Percentiles rank a stretch among this genome's conserved stretches.
Evolutionary conservation across 2,329 filamentous ascomycete species (phyloP).

Genomic region (Nothomitra cinnamomea): DNA sequence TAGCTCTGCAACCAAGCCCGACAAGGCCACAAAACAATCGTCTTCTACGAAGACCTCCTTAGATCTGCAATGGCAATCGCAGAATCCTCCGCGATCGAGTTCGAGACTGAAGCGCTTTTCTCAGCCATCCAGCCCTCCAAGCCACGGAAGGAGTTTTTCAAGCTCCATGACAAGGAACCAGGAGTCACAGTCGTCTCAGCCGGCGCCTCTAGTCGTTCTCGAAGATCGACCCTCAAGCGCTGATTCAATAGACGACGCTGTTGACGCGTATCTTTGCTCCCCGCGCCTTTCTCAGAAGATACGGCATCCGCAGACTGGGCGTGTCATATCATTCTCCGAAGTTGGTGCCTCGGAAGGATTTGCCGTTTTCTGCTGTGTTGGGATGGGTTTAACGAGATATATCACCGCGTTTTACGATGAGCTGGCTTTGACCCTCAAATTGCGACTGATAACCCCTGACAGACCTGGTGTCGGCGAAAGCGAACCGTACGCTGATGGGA

Average conservation of each 20-base stretch:
- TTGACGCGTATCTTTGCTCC: slow-evolving; percentile 69
- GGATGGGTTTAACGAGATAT: slow-evolving; percentile 92
- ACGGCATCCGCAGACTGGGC: slow-evolving; percentile 65
- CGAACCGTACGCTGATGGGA: slow-evolving; percentile 64
- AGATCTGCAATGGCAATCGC: slow-evolving; percentile 5
- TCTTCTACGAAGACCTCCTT: slow-evolving; percentile 16
- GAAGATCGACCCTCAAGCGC: slow-evolving; percentile 62
- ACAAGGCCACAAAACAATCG: slow-evolving; percentile 29
- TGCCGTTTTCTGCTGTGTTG: slow-evolving; percentile 90
- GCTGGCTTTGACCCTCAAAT: slow-evolving; percentile 68
- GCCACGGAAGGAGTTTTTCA: slow-evolving; percentile 24
- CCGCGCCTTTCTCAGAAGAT: slow-evolving; percentile 79
- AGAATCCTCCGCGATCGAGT: slow-evolving; percentile 2
- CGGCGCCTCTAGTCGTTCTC: slow-evolving; percentile 26
- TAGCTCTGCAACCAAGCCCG: background rate
- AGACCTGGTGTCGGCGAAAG: slow-evolving; percentile 88
- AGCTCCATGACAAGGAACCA: slow-evolving; percentile 20
- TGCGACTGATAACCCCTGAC: slow-evolving; percentile 85
- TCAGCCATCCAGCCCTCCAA: slow-evolving; percentile 21
- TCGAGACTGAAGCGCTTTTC: slow-evolving; percentile 43
- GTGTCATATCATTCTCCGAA: slow-evolving; percentile 88
- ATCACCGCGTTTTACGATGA: slow-evolving; percentile 97
- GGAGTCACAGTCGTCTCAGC: slow-evolving; percentile 13
- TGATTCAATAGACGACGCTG: slow-evolving; percentile 78
- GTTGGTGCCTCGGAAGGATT: slow-evolving; percentile 85